Conservation (phyloP, 805 yeast species). For the Alloascoidea hylecoeti region DNA sequence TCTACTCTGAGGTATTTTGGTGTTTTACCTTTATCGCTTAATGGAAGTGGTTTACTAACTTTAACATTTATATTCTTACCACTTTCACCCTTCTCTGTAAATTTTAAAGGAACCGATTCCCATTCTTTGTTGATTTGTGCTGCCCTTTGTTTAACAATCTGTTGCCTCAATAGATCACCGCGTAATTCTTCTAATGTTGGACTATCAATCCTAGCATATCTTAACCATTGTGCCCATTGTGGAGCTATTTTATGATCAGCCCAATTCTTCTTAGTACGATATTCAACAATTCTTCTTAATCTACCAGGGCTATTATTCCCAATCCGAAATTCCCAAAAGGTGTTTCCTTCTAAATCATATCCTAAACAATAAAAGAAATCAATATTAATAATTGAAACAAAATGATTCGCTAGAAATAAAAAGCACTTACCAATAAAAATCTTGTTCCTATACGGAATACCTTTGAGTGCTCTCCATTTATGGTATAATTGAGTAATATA, state of each 20-base stretch:
- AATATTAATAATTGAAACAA: background rate
- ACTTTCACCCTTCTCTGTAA: background rate
- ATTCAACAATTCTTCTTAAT: slow-evolving; percentile 52
- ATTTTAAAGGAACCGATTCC: slow-evolving; percentile 8
- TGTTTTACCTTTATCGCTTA: background rate
- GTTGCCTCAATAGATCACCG: slow-evolving; percentile 41
- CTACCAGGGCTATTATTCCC: slow-evolving; percentile 33
- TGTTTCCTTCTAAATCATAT: slow-evolving; percentile 72
- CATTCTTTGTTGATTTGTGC: slow-evolving; percentile 29
- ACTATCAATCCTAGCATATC: slow-evolving; percentile 41
- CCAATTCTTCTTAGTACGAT: slow-evolving; percentile 23
- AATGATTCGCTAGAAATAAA: too few relatives aligned
- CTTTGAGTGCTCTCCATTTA: slow-evolving; percentile 45
- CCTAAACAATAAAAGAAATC: slow-evolving; percentile 18
- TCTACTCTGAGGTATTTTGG: background rate
- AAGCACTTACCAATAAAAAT: slow-evolving; percentile 21
- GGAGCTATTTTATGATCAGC: slow-evolving; percentile 16
- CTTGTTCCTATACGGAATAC: slow-evolving; percentile 53
- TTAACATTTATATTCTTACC: background rate
- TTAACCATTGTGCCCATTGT: slow-evolving; percentile 75
- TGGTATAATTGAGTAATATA: slow-evolving; percentile 33
- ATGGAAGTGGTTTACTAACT: background rate
- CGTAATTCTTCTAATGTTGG: slow-evolving; percentile 54
- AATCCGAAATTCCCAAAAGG: slow-evolving; percentile 69
- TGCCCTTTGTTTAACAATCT: slow-evolving; percentile 34